Percentiles rank a stretch among this genome's conserved stretches.
These are phyloP conservation scores for Pistacia vera DNA, from an alignment of 345 rosid species.

Conservation along the genomic window DNA sequence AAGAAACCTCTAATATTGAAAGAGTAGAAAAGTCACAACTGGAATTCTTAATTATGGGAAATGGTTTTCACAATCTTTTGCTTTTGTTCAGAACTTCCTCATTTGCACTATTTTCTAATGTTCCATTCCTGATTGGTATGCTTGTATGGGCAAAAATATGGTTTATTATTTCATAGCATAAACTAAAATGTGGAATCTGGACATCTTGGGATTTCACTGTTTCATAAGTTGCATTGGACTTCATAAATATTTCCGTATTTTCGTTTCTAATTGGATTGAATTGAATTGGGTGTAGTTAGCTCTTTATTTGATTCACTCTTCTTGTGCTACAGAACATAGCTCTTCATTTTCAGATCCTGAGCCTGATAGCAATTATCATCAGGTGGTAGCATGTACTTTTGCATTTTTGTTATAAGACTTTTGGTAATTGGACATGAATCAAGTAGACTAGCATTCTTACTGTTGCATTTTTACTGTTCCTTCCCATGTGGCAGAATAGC, in stretches of 20 bases:
- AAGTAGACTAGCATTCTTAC: slow-evolving; percentile 17
- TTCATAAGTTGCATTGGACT: neutral
- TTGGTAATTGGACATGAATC: slow-evolving; percentile 17
- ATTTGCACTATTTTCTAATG: neutral
- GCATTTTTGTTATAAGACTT: slow-evolving; percentile 8
- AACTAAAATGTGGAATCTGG: neutral
- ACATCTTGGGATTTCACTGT: neutral
- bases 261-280: neutral
- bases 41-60: neutral
- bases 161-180: neutral
- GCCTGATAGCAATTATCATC: slow-evolving; percentile 46
- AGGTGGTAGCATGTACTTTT: slow-evolving; percentile 41
- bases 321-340: slow-evolving; percentile 54
- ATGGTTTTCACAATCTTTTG: neutral
- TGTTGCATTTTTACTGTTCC: slow-evolving; percentile 1
- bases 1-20: neutral
- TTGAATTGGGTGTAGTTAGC: neutral
- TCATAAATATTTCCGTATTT: slow-evolving; percentile 1
- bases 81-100: slow-evolving; percentile 1
- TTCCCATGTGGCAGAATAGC: slow-evolving; percentile 28
- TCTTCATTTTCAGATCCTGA: slow-evolving; percentile 46
- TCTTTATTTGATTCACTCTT: slow-evolving; percentile 8
- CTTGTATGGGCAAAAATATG: neutral
- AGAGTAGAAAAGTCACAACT: too few species aligned
- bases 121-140: neutral